Conservation (phyloP, 768 basidiomycete species). For the Podaxis mareebaensis region DNA sequence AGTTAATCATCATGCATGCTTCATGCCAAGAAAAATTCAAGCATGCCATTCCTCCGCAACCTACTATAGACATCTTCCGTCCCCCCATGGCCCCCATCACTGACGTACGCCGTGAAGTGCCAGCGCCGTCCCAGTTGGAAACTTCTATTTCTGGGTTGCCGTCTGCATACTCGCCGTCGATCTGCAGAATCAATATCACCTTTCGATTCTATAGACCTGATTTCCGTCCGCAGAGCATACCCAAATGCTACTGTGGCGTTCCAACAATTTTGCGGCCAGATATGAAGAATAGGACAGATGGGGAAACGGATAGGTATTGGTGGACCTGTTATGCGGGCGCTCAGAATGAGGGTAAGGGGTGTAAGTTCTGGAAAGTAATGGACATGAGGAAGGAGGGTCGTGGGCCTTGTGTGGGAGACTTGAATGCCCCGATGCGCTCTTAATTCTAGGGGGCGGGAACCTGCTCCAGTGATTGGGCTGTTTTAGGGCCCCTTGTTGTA, state of each 20-base stretch:
- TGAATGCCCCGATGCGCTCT: not conserved
- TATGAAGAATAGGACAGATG: conserved; percentile 71
- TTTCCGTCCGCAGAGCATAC: conserved; percentile 64
- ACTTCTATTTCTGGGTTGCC: not conserved
- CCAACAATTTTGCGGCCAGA: conserved; percentile 74
- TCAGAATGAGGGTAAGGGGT: conserved; percentile 84
- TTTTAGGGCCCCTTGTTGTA: not conserved
- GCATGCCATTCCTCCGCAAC: conserved; percentile 74
- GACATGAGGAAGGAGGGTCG: conserved; percentile 69
- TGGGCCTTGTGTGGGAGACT: conserved; percentile 40
- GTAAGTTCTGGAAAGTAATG: conserved; percentile 73
- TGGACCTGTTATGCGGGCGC: conserved; percentile 81
- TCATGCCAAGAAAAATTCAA: conserved; percentile 83
- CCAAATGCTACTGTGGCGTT: conserved; percentile 71
- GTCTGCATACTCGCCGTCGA: conserved; percentile 39
- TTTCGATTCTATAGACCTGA: conserved; percentile 88
- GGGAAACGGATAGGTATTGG: conserved; percentile 65
- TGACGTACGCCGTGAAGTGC: conserved; percentile 33
- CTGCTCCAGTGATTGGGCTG: not conserved
- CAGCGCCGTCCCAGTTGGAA: not conserved
- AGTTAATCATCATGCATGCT: conserved; percentile 89
- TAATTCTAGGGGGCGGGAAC: not conserved
- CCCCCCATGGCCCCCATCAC: conserved; percentile 36
- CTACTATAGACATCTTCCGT: conserved; percentile 68
- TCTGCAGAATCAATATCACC: conserved; percentile 80